Base-by-base conservation (phyloP, 495 filamentous ascomycete genomes). In the Penicillium soppii region DNA sequence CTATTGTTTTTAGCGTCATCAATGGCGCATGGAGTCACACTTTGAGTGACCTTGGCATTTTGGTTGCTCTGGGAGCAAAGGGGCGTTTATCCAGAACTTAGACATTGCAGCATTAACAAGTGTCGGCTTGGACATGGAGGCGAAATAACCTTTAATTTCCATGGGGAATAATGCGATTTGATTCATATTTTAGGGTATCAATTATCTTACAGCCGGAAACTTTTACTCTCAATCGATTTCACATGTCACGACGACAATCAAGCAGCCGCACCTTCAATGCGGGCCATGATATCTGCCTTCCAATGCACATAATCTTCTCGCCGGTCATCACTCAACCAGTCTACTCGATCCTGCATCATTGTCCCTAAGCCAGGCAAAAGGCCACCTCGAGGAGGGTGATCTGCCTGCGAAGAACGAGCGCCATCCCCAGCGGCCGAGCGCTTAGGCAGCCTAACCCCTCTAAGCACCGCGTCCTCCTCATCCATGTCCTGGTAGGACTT, bases 321-420 rank as follows among this genome's bases (percentile, higher is more conserved):
- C 47, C 84, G 84, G 42, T 81, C 74, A 19, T 88, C 84, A 47
- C 85, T 87, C 58, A 96, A 63, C 65, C 83, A 95, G 67, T 96
- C 90, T 47, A 91, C 84, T 36, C 81, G 77, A 51, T 88, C 85
- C 67, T 95, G 89, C 71, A 95, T 86, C 89, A 94, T 94, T 2
- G 85, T 90, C 12, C 87, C 87, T 20, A 85, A 57, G 47, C 81
- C 80, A 13, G 80, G 78, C 23, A 82, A 62, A 3, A 84, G 66
- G 52, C 76, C 61, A 56, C 53, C 46, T 68, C 65, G 63, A 41
- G 20, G 48, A 49, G 41, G 47, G 27, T 50, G 37, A 22, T 49
- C 27, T 7, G 45, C 22, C n/a, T 45, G 37, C 1, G 44, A 53
- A 7, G 43, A 19, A 1, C 49, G 50, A 38, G 47, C 49, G 1